phyloP scores from a whole-genome alignment of 768 basidiomycete species.

The Tephrocybe sp. region DNA sequence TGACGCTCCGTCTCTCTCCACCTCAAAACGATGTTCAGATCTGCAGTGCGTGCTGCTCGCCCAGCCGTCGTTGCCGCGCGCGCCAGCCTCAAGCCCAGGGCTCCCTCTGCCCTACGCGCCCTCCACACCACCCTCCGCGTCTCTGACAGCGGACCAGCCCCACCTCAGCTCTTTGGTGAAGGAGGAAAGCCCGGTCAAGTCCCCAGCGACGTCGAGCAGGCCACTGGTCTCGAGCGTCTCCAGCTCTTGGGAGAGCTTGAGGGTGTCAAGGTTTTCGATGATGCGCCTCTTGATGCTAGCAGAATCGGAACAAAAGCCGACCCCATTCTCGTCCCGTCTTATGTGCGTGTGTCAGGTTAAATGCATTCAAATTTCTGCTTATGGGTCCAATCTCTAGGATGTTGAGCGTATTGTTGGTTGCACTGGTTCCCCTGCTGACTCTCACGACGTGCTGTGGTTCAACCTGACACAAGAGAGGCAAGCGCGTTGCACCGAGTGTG shows the following conservation, averaged over 20 bases:
- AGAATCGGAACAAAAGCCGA: slow-evolving; percentile 84
- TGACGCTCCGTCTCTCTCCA: slow-evolving; percentile 24
- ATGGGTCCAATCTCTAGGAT: slow-evolving; percentile 46
- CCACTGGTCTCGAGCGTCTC: slow-evolving; percentile 96
- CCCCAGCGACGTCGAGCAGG: slow-evolving; percentile 84
- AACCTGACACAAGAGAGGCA: slow-evolving; percentile 61
- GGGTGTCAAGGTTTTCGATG: slow-evolving; percentile 89
- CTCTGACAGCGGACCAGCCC: slow-evolving; percentile 54
- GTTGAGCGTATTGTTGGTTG: slow-evolving; percentile 87
- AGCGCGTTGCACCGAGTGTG: slow-evolving; percentile 89
- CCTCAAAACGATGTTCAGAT: slow-evolving; percentile 40
- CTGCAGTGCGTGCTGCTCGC: slow-evolving; percentile 45
- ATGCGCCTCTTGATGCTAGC: slow-evolving; percentile 79
- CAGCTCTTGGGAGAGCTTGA: slow-evolving; percentile 88
- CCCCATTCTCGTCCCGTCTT: slow-evolving; percentile 85
- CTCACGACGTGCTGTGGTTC: slow-evolving; percentile 92
- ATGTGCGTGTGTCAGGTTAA: slow-evolving; percentile 50
- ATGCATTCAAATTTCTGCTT: neutral
- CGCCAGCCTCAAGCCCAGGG: slow-evolving; percentile 31
- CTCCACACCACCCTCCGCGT: slow-evolving; percentile 59
- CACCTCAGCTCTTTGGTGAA: slow-evolving; percentile 68
- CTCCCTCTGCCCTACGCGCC: slow-evolving; percentile 41
- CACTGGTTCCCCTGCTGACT: slow-evolving; percentile 93
- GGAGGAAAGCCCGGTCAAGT: slow-evolving; percentile 75
- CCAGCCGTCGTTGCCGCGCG: slow-evolving; percentile 41